Evolutionary conservation across 2,329 filamentous ascomycete species (phyloP).

Genomic region (Aureobasidium sp.): DNA sequence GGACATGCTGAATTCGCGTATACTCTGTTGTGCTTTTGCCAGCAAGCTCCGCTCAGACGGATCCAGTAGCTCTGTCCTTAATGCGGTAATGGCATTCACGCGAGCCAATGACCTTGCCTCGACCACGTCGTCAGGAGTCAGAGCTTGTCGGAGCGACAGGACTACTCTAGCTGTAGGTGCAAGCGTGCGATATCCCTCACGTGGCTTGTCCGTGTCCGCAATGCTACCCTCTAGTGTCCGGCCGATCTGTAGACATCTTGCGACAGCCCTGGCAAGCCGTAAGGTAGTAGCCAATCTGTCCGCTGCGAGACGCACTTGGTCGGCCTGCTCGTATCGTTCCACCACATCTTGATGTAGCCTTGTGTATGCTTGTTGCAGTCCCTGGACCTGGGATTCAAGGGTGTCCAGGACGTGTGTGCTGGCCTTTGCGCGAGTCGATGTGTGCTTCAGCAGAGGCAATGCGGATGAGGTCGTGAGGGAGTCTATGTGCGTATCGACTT

Average conservation of each 20-base stretch:
- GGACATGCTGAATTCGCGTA: constrained; percentile 77
- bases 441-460: constrained; percentile 71
- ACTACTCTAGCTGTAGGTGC: constrained; percentile 78
- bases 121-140: constrained; percentile 53
- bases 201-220: constrained; percentile 46
- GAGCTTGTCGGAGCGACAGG: constrained; percentile 65
- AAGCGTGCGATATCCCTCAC: constrained; percentile 63
- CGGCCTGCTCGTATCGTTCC: constrained; percentile 76
- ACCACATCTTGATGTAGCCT: constrained; percentile 82
- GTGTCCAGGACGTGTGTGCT: constrained; percentile 66
- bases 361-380: constrained; percentile 75
- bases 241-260: constrained; percentile 71
- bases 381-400: constrained; percentile 72
- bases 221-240: constrained; percentile 84
- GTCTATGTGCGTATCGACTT: constrained; percentile 94
- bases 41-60: constrained; percentile 70
- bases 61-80: constrained; percentile 62
- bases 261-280: constrained; percentile 67
- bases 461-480: constrained; percentile 78
- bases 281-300: constrained; percentile 75
- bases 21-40: constrained; percentile 66
- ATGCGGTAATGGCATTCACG: constrained; percentile 62
- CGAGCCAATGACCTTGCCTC: constrained; percentile 72
- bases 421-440: constrained; percentile 64
- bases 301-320: constrained; percentile 71